phyloP scores from a whole-genome alignment of 345 rosid species.

The Xanthoceras sorbifolium region DNA sequence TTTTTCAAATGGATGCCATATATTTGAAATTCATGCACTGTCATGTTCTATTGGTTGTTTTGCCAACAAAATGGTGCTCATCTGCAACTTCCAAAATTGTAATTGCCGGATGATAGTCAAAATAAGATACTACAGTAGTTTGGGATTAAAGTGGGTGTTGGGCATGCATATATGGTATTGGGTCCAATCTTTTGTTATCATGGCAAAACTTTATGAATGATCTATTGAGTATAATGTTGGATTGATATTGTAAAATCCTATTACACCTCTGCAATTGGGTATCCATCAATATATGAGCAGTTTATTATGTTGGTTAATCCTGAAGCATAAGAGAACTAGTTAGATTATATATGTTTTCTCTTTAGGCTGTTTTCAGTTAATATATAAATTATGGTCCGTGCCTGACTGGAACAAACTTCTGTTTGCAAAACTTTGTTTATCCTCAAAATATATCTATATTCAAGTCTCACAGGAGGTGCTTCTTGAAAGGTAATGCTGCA shows the following conservation, averaged over 20 bases:
- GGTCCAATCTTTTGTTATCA: not conserved
- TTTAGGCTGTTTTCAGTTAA: constrained; percentile 1
- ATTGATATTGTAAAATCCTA: not conserved
- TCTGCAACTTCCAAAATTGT: not conserved
- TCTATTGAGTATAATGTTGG: not conserved
- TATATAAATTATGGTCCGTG: not conserved
- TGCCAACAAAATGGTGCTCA: not conserved
- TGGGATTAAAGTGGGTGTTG: not conserved
- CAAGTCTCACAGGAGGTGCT: constrained; percentile 59
- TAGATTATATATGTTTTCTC: not conserved
- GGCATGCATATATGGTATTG: not conserved
- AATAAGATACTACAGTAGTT: not conserved
- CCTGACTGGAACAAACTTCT: constrained; percentile 15
- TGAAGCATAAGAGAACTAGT: not conserved
- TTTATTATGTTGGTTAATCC: not conserved
- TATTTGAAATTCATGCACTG: constrained; percentile 1
- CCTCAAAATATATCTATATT: constrained; percentile 29
- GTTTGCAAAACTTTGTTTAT: constrained; percentile 18
- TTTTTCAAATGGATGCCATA: not conserved
- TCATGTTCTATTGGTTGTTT: not conserved
- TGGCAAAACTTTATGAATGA: not conserved
- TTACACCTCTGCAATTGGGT: not conserved
- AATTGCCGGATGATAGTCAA: constrained; percentile 5
- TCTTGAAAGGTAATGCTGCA: constrained; percentile 87
- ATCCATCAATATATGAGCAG: not conserved